Evolutionary conservation across 108 stramenopile species (phyloP).

Genomic region (Cyclotella sp.): DNA sequence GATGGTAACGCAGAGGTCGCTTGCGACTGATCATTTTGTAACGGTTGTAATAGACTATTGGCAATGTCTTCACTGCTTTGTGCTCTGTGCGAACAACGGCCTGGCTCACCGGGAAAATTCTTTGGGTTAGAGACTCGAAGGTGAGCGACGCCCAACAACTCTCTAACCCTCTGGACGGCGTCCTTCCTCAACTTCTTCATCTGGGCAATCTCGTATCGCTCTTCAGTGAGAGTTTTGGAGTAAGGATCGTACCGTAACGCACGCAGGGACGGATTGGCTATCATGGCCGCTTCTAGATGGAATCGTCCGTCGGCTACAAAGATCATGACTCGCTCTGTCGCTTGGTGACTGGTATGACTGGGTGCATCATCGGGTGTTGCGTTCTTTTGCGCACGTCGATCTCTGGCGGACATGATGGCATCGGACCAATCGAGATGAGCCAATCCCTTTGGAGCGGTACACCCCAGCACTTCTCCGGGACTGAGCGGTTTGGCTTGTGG

Average conservation of each 20-base stretch:
- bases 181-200: conserved; percentile 82
- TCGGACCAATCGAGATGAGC: conserved; percentile 30
- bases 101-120: no score
- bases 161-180: conserved; percentile 57
- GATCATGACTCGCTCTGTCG: conserved; percentile 71
- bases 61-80: conserved; percentile 1
- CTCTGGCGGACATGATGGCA: conserved; percentile 12
- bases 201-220: conserved; percentile 88
- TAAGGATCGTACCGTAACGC: conserved; percentile 98
- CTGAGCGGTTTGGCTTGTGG: conserved; percentile 93
- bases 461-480: conserved; percentile 97
- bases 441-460: conserved; percentile 86
- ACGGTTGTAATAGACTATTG: background rate
- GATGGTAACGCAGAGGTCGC: background rate
- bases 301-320: conserved; percentile 99
- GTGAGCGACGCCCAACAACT: conserved; percentile 30
- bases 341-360: background rate
- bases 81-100: no score
- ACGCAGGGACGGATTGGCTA: conserved; percentile 90
- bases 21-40: background rate
- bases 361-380: background rate
- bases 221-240: conserved; percentile 88
- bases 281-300: conserved; percentile 98
- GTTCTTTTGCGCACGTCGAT: conserved; percentile 17
- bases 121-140: background rate